phyloP scores from a whole-genome alignment of 2,329 filamentous ascomycete genomes.

The Erysiphe pulchra region DNA sequence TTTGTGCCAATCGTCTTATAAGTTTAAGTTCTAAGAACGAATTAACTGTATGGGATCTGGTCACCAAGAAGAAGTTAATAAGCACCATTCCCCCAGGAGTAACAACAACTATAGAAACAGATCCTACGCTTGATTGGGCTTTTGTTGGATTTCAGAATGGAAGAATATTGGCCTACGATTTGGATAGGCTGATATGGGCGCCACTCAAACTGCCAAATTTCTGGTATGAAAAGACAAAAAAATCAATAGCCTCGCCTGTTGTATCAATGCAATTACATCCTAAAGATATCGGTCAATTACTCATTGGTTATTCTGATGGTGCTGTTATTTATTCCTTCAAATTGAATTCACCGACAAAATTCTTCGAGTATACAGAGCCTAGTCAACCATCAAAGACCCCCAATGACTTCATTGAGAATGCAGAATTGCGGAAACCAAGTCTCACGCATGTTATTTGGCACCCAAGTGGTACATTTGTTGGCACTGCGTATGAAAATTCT shows the following conservation, averaged over 20 bases:
- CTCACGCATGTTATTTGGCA: conserved; percentile 80
- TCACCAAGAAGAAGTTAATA: conserved; percentile 36
- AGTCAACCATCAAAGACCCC: conserved; percentile 53
- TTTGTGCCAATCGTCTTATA: conserved; percentile 65
- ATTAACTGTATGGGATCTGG: conserved; percentile 58
- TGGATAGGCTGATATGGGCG: conserved; percentile 55
- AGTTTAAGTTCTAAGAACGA: conserved; percentile 73
- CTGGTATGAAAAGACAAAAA: conserved; percentile 50
- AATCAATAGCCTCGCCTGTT: conserved; percentile 35
- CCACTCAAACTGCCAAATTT: conserved; percentile 69
- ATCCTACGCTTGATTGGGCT: conserved; percentile 82
- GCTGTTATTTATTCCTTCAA: conserved; percentile 89
- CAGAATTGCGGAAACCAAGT: conserved; percentile 40
- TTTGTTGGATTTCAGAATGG: conserved; percentile 63
- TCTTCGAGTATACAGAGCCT: conserved; percentile 62
- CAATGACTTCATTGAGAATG: conserved; percentile 33
- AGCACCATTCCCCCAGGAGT: conserved; percentile 53
- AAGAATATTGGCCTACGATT: conserved; percentile 75
- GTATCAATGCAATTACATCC: conserved; percentile 70
- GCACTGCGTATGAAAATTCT: conserved; percentile 28
- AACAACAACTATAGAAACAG: conserved; percentile 49
- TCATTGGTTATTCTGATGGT: conserved; percentile 77
- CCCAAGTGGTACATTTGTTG: conserved; percentile 35
- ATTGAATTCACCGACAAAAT: conserved; percentile 53
- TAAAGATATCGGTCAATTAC: conserved; percentile 67